Evolutionary conservation across 257 asterid genomes (phyloP).

Genomic region (Scutellaria galericulata): DNA sequence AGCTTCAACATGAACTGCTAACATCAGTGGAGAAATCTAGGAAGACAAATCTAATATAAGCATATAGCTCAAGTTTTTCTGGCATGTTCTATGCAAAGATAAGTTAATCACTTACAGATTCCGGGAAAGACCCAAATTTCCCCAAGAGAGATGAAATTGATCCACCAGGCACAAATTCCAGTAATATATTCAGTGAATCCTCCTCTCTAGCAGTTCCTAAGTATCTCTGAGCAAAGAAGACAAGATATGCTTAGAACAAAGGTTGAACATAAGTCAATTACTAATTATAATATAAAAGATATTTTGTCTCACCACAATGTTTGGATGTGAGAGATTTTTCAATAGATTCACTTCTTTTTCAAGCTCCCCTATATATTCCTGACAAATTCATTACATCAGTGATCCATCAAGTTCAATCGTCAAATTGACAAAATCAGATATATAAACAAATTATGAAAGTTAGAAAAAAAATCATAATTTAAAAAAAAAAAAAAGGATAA

Average conservation of each 20-base stretch:
- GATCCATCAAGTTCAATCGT: conserved; percentile 32
- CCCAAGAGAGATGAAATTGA: conserved; percentile 96
- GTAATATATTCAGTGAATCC: conserved; percentile 81
- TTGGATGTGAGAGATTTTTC: conserved; percentile 94
- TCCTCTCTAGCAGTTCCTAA: conserved; percentile 96
- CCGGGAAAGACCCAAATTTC: conserved; percentile 96
- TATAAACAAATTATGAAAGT: neutral
- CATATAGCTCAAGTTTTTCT: conserved; percentile 11
- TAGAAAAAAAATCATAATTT: neutral
- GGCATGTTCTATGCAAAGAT: neutral
- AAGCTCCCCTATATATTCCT: conserved; percentile 95
- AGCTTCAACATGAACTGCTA: conserved; percentile 11
- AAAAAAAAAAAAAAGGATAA: neutral
- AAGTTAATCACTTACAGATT: conserved; percentile 70
- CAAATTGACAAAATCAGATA: conserved; percentile 14
- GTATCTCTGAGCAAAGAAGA: conserved; percentile 71
- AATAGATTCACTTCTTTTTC: conserved; percentile 93
- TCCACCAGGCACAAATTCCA: conserved; percentile 99
- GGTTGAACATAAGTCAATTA: conserved; percentile 10
- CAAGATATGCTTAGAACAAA: conserved; percentile 30
- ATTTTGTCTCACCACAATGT: conserved; percentile 81
- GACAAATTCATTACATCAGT: conserved; percentile 38
- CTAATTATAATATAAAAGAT: conserved; percentile 14
- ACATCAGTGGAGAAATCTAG: conserved; percentile 8
- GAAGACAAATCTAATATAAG: conserved; percentile 1